Conservation (phyloP, 805 yeast genomes). For the Spathaspora gorwiae region DNA sequence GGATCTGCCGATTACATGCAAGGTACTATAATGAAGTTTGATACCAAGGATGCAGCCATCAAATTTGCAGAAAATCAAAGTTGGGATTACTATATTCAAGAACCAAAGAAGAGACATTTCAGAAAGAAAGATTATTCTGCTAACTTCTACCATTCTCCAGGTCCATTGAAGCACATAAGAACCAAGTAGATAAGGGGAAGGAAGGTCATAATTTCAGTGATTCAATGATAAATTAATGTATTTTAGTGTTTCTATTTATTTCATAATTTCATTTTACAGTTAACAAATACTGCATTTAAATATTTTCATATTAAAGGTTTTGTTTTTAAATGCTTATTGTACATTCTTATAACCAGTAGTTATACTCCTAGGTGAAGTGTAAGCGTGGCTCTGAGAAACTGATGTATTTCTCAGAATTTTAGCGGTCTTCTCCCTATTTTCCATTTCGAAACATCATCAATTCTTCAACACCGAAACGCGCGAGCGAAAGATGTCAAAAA, state of each 20-base stretch:
- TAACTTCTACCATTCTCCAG: constrained; percentile 65
- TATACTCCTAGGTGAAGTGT: too few species aligned
- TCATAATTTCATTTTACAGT: not conserved
- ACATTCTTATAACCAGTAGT: too few species aligned
- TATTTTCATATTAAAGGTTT: too few species aligned
- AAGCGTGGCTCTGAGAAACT: too few species aligned
- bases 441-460: too few species aligned
- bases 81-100: constrained; percentile 79
- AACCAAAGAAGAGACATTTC: constrained; percentile 72
- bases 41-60: constrained; percentile 70
- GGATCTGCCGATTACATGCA: constrained; percentile 77
- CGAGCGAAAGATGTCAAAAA: too few species aligned
- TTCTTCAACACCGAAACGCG: too few species aligned
- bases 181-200: constrained; percentile 48
- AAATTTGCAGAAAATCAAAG: constrained; percentile 80
- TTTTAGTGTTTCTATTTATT: not conserved
- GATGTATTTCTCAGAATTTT: too few species aligned
- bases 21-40: constrained; percentile 71
- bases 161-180: constrained; percentile 74
- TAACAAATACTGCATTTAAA: too few species aligned
- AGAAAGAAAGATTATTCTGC: constrained; percentile 69
- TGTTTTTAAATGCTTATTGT: too few species aligned
- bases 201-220: not conserved
- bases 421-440: too few species aligned
- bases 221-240: not conserved